phyloP scores from a whole-genome alignment of 176 grass and related monocot species.

The Tuctoria greenei region DNA sequence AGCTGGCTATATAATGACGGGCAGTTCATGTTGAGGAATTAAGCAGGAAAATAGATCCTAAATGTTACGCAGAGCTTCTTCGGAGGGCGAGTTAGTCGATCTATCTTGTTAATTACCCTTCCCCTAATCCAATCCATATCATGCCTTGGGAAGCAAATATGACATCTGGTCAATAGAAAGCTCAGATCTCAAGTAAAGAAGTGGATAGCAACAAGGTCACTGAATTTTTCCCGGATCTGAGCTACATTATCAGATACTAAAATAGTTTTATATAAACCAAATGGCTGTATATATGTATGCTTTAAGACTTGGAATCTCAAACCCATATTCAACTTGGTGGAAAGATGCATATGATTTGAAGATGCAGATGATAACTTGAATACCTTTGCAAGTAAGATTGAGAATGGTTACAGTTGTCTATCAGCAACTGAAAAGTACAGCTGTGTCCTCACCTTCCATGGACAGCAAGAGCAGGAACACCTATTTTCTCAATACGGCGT shows the following conservation, averaged over 20 bases:
- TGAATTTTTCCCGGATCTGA: slow-evolving; percentile 13
- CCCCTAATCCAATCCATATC: too few species aligned
- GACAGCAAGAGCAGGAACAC: slow-evolving; percentile 83
- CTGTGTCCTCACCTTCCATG: slow-evolving; percentile 70
- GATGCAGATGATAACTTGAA: slow-evolving; percentile 25
- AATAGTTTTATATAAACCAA: neutral
- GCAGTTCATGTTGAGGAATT: neutral
- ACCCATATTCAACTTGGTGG: neutral
- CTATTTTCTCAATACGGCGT: slow-evolving; percentile 82
- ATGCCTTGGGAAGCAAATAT: neutral
- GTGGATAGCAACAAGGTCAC: neutral
- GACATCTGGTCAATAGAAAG: slow-evolving; percentile 13
- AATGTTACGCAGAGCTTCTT: too few species aligned
- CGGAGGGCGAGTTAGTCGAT: too few species aligned
- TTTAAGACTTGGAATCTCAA: neutral
- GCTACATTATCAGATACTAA: slow-evolving; percentile 1
- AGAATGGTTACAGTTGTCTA: neutral
- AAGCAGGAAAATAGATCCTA: neutral
- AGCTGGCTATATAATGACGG: neutral
- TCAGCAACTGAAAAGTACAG: slow-evolving; percentile 28
- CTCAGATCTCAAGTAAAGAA: neutral
- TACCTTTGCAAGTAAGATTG: slow-evolving; percentile 2
- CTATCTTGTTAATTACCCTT: too few species aligned
- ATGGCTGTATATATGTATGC: neutral
- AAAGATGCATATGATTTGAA: slow-evolving; percentile 6